Evolutionary conservation across 2,329 filamentous ascomycete species (phyloP), one percentile per base, ranked within the genome.

Genomic region (Cercospora canescens): DNA sequence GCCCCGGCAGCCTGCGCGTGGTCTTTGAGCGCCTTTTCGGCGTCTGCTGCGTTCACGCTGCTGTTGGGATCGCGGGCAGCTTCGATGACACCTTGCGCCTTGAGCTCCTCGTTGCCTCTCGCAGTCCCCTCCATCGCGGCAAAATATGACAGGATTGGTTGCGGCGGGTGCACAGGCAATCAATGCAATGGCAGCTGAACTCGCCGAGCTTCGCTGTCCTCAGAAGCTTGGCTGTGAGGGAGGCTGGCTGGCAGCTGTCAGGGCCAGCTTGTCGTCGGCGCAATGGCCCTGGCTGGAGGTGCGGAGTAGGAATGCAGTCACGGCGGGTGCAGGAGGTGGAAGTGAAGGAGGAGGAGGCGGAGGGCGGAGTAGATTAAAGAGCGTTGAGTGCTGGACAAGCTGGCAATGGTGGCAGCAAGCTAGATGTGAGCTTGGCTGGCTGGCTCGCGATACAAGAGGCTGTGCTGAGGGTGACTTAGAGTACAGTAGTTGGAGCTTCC

Each of bases 1-100:
- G 91, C 87, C 48, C 95, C 95, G 12, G 90, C 92, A 74, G 91
- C 90, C 75, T 85, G 88, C 71, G 92, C 92, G 78, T 96, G 89
- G 62, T 91, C 84, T 28, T 96, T 85, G 57, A 97, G 85, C 73
- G 87, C 87, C 71, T 87, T 84, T 80, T 96, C 86, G 34, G 91
- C 91, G 69, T 89, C 88, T 45, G 91, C 86, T 55, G 92, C 84
- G 0, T 88, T 87, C 70, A 93, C 86, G 52, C 80, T 81, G 76
- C 85, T 91, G 72, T 91, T 80, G 37, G 91, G 88, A 77, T 96
- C 86, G 68, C 84, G 85, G 63, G 93, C 89, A 66, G 92, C 91
- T 76, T 95, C 91, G 67, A 94, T 82, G 70, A 88, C 90, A 70
- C 89, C 92, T 80, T 96, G 89, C 78, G 89, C 85, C 86, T 93